These are phyloP conservation scores for Perilla frutescens DNA, from an alignment of 257 asterid species.

Conservation along the genomic window DNA sequence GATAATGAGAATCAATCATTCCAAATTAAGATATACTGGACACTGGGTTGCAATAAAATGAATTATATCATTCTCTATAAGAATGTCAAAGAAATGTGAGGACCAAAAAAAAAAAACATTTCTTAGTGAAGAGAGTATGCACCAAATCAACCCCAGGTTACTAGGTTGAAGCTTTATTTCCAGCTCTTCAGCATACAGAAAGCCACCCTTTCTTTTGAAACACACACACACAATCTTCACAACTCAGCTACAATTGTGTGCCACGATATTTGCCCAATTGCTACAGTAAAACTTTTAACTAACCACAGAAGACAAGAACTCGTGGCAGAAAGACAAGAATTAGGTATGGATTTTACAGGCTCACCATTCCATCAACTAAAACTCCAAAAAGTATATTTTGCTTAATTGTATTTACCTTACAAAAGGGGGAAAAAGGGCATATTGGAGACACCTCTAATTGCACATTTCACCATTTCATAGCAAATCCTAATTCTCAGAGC, in stretches of 20 bases:
- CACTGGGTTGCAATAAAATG: background rate
- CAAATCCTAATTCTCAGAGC: constrained; percentile 12
- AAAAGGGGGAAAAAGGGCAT: background rate
- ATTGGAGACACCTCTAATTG: background rate
- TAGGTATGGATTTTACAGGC: background rate
- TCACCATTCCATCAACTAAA: constrained; percentile 20
- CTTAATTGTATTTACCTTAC: background rate
- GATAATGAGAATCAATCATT: background rate
- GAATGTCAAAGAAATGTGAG: constrained; percentile 16
- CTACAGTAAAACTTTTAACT: background rate
- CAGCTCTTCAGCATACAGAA: background rate
- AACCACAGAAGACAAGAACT: background rate
- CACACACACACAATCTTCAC: background rate
- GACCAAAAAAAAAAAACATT: background rate
- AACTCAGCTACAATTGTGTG: background rate
- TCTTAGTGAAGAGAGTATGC: background rate
- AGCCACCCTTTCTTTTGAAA: background rate
- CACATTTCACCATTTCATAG: background rate
- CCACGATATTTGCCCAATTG: background rate
- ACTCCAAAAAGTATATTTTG: constrained; percentile 9
- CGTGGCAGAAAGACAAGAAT: background rate
- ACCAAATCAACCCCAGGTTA: constrained; percentile 11
- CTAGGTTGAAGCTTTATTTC: background rate
- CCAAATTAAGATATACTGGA: background rate
- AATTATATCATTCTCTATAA: background rate